These are phyloP conservation scores for Dioszegia hungarica DNA, from an alignment of 768 basidiomycete genomes.

Conservation along the genomic window DNA sequence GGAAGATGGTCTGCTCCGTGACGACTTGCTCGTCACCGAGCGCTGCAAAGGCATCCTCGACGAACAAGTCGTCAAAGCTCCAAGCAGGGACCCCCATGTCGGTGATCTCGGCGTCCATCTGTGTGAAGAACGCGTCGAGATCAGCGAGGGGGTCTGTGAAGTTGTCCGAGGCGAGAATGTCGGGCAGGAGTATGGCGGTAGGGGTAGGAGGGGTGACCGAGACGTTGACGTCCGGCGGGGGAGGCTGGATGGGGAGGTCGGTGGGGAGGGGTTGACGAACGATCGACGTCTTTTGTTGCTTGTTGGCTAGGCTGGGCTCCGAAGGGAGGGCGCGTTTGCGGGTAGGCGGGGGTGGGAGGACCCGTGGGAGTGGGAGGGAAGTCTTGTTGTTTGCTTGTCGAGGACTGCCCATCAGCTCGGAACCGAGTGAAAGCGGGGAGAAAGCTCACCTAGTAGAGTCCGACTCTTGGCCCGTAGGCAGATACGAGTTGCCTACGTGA, in stretches of 20 bases:
- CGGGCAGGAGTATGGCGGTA: slow-evolving; percentile 1
- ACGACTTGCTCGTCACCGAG: not conserved
- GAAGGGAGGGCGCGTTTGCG: not conserved
- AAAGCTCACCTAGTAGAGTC: slow-evolving; percentile 15
- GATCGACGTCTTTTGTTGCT: slow-evolving; percentile 11
- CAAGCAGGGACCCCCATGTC: slow-evolving; percentile 15
- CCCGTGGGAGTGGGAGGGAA: not conserved
- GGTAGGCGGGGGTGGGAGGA: slow-evolving; percentile 9
- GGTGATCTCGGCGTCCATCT: slow-evolving; percentile 24
- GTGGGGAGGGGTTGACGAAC: slow-evolving; percentile 6
- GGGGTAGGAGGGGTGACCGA: not conserved
- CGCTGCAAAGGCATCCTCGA: slow-evolving; percentile 8
- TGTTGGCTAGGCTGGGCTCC: not conserved
- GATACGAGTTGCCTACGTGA: slow-evolving; percentile 14
- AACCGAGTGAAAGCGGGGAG: not conserved
- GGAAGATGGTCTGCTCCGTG: slow-evolving; percentile 3
- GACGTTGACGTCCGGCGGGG: not conserved
- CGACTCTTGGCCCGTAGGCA: slow-evolving; percentile 16
- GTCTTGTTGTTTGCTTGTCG: not conserved
- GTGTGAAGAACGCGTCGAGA: slow-evolving; percentile 8
- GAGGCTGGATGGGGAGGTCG: not conserved
- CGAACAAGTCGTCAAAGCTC: slow-evolving; percentile 28
- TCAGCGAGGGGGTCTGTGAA: slow-evolving; percentile 1
- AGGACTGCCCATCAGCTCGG: not conserved
- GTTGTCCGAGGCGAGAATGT: not conserved